These are phyloP conservation scores for Ophiostoma perfectum DNA, from an alignment of 2,329 filamentous ascomycete genomes.

Conservation along the genomic window DNA sequence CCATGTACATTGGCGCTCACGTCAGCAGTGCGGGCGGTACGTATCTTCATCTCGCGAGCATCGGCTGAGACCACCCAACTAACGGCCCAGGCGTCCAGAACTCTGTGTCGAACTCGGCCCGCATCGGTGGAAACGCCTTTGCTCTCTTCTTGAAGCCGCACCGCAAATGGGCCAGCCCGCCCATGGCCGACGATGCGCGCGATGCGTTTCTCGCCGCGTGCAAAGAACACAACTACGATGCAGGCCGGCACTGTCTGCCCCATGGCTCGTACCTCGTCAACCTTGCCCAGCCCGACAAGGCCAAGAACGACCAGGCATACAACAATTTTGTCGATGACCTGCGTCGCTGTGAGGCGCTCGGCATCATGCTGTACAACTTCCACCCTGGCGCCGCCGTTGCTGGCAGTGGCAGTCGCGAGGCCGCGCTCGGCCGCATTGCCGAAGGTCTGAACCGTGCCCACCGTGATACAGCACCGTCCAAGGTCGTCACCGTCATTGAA, in stretches of 20 bases:
- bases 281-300: conserved; percentile 74
- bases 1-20: conserved; percentile 84
- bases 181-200: conserved; percentile 62
- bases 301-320: conserved; percentile 82
- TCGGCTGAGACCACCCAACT: conserved; percentile 33
- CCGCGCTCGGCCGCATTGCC: conserved; percentile 74
- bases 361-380: conserved; percentile 94
- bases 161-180: conserved; percentile 85
- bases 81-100: conserved; percentile 69
- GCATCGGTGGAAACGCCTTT: conserved; percentile 88
- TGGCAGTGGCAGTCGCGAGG: conserved; percentile 59
- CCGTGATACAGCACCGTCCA: conserved; percentile 55
- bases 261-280: conserved; percentile 98
- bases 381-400: conserved; percentile 75
- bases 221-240: conserved; percentile 64
- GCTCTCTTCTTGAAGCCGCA: conserved; percentile 95
- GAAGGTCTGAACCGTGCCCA: conserved; percentile 77
- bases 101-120: conserved; percentile 66
- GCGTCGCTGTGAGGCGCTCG: conserved; percentile 73
- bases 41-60: background rate
- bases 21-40: conserved; percentile 74
- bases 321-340: conserved; percentile 82
- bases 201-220: conserved; percentile 66
- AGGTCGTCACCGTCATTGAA: conserved; percentile 79
- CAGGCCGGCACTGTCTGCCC: conserved; percentile 69